Percentiles rank a stretch among this genome's conserved stretches.
Evolutionary conservation across 1,284 basidiomycete species (phyloP).

Genomic region (Coniferiporia sulphurascens): DNA sequence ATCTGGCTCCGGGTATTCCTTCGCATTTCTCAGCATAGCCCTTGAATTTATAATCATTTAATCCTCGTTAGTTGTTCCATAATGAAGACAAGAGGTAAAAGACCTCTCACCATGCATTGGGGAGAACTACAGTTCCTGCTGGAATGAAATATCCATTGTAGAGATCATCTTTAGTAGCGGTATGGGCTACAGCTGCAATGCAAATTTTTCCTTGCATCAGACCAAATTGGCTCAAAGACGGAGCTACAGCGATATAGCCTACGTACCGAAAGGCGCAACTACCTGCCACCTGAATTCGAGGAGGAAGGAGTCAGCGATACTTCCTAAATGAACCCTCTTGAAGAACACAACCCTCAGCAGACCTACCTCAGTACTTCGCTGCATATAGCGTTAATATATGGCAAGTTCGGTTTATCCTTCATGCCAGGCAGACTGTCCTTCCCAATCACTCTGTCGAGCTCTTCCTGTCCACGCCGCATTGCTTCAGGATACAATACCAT

Average conservation of each 20-base stretch:
- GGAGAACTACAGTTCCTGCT: constrained; percentile 17
- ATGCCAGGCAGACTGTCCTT: not conserved
- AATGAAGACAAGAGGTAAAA: not conserved
- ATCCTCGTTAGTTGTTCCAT: not conserved
- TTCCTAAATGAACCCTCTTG: too few relatives aligned
- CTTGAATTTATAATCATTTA: constrained; percentile 11
- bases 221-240: not conserved
- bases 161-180: constrained; percentile 15
- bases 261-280: not conserved
- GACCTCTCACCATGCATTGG: constrained; percentile 21
- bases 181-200: constrained; percentile 6
- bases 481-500: constrained; percentile 20
- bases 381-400: constrained; percentile 1
- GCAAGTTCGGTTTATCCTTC: constrained; percentile 2
- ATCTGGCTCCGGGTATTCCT: constrained; percentile 23
- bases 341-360: not conserved
- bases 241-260: not conserved
- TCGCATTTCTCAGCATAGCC: constrained; percentile 24
- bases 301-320: not conserved
- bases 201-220: not conserved
- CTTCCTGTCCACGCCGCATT: constrained; percentile 2
- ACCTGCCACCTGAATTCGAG: not conserved
- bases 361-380: not conserved
- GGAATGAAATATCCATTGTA: constrained; percentile 22
- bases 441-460: constrained; percentile 6